Conservation (phyloP, 2,329 filamentous ascomycete species). For the Mycosphaerella sp. region DNA sequence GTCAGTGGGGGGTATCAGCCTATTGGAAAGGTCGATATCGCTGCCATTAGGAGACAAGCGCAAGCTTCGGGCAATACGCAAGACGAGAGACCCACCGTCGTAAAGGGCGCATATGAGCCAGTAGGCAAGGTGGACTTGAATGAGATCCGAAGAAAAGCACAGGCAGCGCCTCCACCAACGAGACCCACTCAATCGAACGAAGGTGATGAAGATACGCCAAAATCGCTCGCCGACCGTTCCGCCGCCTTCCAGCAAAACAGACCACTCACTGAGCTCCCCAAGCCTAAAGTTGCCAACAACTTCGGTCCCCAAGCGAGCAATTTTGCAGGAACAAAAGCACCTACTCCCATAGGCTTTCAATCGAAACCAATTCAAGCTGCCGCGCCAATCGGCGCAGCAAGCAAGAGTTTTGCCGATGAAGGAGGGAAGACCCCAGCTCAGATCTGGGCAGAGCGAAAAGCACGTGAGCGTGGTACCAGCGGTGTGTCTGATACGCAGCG, state of each 20-base stretch:
- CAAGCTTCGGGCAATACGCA: slow-evolving; percentile 49
- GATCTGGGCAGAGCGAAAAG: slow-evolving; percentile 96
- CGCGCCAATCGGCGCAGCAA: slow-evolving; percentile 68
- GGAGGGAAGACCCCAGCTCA: slow-evolving; percentile 96
- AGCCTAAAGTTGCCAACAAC: slow-evolving; percentile 89
- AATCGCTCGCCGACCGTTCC: slow-evolving; percentile 67
- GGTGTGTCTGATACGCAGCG: slow-evolving; percentile 48
- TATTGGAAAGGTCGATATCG: slow-evolving; percentile 95
- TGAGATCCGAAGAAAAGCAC: slow-evolving; percentile 78
- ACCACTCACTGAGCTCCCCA: slow-evolving; percentile 78
- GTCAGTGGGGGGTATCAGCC: slow-evolving; percentile 86
- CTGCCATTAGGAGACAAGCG: slow-evolving; percentile 72
- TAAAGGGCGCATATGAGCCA: slow-evolving; percentile 92
- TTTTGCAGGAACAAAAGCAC: slow-evolving; percentile 86
- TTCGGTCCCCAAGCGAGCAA: slow-evolving; percentile 63
- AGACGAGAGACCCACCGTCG: slow-evolving; percentile 74
- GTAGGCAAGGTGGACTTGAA: slow-evolving; percentile 96
- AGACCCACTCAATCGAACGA: slow-evolving; percentile 45
- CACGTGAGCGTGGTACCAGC: slow-evolving; percentile 58
- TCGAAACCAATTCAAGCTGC: slow-evolving; percentile 49
- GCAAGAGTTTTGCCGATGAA: slow-evolving; percentile 88
- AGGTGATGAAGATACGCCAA: slow-evolving; percentile 47
- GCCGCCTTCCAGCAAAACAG: slow-evolving; percentile 68
- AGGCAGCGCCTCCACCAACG: slow-evolving; percentile 44
- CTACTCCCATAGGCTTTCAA: slow-evolving; percentile 63